Base-by-base conservation (phyloP, 805 yeast genomes). In the Lipomyces chichibuensis region DNA sequence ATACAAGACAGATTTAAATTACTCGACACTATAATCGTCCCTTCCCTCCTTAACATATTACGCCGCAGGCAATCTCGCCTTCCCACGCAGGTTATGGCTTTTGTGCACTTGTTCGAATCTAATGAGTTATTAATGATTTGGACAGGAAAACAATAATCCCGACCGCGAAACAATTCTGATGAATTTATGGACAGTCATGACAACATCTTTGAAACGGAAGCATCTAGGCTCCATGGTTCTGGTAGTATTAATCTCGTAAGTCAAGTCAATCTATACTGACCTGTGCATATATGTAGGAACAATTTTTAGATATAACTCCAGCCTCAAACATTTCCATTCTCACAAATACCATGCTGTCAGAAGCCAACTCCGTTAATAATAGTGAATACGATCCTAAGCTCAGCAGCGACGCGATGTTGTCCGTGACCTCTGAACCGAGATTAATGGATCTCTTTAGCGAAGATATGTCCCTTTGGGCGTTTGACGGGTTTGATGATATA, bases 1-100 rank as follows among this genome's bases (percentile, higher is more conserved):
- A 43, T 55, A 52, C 37, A 56, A 17, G 60, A 51, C 53, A 25
- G 55, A 25, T 52, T 64, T 59, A 60, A 49, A 35, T 20, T 57
- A 17, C 23, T 60, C 43, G 58, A 37, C 52, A 49, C 49, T 3
- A 59, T 52, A 23, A 51, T 60, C 27, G 35, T 51, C 17, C 67
- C 67, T 25, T 64, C 67, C 1, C 23, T 60, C 1, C 20, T 51
- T 51, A 57, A 35, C 8, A 64, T 64, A 23, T 27, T 64, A 3
- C 52, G 52, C 20, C 61, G 67, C 17, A 35, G 64, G 20, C n/a
- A 23, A 17, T 14, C 59, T 2, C 35, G 64, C 23, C 25, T 55
- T 17, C 17, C 11, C 14, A 13, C 27, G 11, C 25, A 52, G 55
- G 55, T 25, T 29, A 32, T 25, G 13, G 17, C 11, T 8, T 9